Evolutionary conservation across 495 filamentous ascomycete species (phyloP), one percentile per base, ranked within the genome.

Genomic region (Hapsidospora chrysogenum): DNA sequence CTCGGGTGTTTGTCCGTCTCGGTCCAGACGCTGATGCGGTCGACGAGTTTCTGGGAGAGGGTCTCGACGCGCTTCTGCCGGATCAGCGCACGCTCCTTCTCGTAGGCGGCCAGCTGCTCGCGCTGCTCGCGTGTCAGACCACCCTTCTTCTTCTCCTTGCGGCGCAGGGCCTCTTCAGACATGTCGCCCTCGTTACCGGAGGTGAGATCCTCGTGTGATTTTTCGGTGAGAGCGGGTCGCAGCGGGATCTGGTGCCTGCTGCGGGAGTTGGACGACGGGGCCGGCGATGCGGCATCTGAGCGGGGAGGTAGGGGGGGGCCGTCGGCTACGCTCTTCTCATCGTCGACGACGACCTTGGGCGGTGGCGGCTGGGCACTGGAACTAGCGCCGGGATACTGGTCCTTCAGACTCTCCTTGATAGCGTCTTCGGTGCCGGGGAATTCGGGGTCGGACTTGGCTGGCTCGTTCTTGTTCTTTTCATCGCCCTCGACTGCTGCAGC

Each of bases 21-120:
- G 9, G 89, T 95, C 86, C 86, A 95, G 7, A 96, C 76, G 42
- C 78, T 87, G 49, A 99, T 75, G 31, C 86, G 77, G 50, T 94
- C 81, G 20, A 94, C 56, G 5, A 99, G 68, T 52, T 95, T 95
- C 44, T 74, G 72, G 6, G 75, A 66, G 18, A 97, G 64, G 1
- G 75, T 85, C 31, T 80, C 74, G 25, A 96, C 80, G 22, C 89
- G 81, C 47, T 96, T 85, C 49, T 94, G 75, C n/a, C 89, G 78
- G 30, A 92, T 71, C 43, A 65, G 68, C 38, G 72, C 71, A 6
- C 92, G 78, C 58, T 97, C 89, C 36, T 68, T 65, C 55, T 97
- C 92, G 52, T 85, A 85, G 2, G 81, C 85, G 1, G 74, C 75
- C 14, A 96, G 70, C 42, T 87, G 80, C 48, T 95, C 87, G 16